Evolutionary conservation across 768 basidiomycete genomes (phyloP).

Genomic region (Lentinula detonsa): DNA sequence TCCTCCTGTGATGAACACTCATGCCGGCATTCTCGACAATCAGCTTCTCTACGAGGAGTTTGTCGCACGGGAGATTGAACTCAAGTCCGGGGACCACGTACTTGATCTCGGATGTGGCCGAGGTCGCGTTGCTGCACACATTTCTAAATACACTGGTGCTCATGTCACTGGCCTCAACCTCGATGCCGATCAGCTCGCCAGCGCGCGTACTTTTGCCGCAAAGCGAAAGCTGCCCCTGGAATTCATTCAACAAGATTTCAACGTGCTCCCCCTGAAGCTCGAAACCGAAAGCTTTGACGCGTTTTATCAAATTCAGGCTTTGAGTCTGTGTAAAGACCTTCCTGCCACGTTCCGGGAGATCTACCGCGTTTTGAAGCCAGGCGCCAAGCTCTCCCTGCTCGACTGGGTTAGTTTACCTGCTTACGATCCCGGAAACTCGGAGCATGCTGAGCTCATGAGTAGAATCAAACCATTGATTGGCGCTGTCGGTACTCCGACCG

Average conservation of each 20-base stretch:
- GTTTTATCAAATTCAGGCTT: slow-evolving; percentile 1
- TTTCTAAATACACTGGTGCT: slow-evolving; percentile 4
- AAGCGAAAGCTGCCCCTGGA: neutral
- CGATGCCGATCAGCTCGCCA: slow-evolving; percentile 2
- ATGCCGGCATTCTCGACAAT: slow-evolving; percentile 2
- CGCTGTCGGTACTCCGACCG: slow-evolving; percentile 1
- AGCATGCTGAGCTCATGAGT: slow-evolving; percentile 4
- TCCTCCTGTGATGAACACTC: slow-evolving; percentile 1
- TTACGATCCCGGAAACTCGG: neutral
- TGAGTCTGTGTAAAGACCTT: neutral
- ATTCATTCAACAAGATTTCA: slow-evolving; percentile 2
- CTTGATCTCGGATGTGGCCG: slow-evolving; percentile 3
- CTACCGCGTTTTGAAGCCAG: neutral
- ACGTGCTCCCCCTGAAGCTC: neutral
- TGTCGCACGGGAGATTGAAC: slow-evolving; percentile 3
- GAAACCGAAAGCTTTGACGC: neutral
- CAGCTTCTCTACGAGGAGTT: slow-evolving; percentile 2
- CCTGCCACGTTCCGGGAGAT: slow-evolving; percentile 1
- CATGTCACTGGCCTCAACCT: slow-evolving; percentile 1
- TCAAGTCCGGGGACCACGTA: slow-evolving; percentile 1
- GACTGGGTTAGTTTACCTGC: slow-evolving; percentile 5
- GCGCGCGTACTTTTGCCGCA: neutral
- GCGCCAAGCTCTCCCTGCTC: neutral
- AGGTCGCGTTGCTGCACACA: slow-evolving; percentile 1
- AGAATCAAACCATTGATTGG: slow-evolving; percentile 4